Percentiles rank a stretch among this genome's conserved stretches.
phyloP scores from a whole-genome alignment of 2,329 filamentous ascomycete genomes.

The Ambrosiella beaveri region DNA sequence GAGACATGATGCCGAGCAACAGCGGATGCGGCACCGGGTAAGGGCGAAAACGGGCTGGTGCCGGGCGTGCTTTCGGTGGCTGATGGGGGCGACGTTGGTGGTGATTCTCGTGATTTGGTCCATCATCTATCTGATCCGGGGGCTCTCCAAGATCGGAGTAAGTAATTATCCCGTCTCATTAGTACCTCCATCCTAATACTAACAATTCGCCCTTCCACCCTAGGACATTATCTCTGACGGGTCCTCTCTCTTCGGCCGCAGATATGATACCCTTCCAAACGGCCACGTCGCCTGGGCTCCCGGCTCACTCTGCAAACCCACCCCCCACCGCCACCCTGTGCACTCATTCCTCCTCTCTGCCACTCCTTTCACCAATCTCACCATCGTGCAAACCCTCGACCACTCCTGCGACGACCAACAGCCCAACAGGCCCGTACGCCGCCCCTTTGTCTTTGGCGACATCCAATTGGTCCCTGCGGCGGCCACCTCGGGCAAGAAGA shows the following conservation, averaged over 20 bases:
- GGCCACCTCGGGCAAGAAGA: neutral
- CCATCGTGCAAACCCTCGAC: neutral
- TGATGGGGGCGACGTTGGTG: no score
- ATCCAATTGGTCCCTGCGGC: neutral
- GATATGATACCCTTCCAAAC: neutral
- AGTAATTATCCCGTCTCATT: no score
- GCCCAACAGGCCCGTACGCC: neutral
- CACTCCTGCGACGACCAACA: neutral
- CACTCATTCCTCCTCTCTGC: neutral
- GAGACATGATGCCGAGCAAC: no score
- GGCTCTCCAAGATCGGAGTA: no score
- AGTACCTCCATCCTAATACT: neutral
- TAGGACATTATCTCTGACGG: neutral
- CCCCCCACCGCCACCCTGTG: neutral
- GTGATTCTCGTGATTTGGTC: no score
- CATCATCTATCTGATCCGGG: no score
- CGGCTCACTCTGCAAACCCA: neutral
- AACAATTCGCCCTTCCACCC: neutral
- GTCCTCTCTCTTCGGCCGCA: neutral
- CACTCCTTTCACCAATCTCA: neutral
- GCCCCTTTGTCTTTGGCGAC: neutral
- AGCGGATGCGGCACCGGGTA: no score
- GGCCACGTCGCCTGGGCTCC: conserved; percentile 3
- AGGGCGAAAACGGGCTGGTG: no score
- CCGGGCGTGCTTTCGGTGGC: no score